Conservation (phyloP, 1,139 yeast genomes). For the Yarrowia galli region DNA sequence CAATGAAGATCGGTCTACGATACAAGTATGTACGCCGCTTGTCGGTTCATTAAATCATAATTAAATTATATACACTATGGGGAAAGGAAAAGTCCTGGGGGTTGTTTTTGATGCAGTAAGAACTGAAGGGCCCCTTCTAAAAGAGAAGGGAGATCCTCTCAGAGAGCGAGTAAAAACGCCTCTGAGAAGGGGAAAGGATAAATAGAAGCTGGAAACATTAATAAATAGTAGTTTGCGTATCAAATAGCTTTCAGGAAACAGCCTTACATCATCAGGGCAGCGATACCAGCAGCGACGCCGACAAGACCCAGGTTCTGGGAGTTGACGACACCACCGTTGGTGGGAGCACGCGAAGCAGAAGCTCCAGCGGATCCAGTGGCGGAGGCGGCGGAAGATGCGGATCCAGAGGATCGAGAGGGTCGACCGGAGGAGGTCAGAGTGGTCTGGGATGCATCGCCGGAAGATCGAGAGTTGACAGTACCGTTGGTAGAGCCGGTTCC, state of each 20-base stretch:
- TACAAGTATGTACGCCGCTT: not conserved
- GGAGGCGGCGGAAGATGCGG: constrained; percentile 40
- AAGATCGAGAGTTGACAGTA: constrained; percentile 40
- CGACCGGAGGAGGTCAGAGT: constrained; percentile 27
- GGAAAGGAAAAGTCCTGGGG: constrained; percentile 17
- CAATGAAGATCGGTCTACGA: too few species aligned
- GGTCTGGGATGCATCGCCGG: constrained; percentile 39
- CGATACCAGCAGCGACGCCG: constrained; percentile 36
- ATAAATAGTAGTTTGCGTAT: not conserved
- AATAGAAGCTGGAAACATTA: constrained; percentile 12
- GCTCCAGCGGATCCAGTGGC: constrained; percentile 40
- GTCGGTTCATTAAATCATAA: not conserved
- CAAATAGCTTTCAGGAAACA: not conserved
- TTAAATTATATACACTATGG: constrained; percentile 32
- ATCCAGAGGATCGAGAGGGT: constrained; percentile 39
- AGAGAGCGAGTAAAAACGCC: not conserved
- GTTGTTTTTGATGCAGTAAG: constrained; percentile 2
- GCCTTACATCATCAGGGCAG: constrained; percentile 38
- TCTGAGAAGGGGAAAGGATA: not conserved
- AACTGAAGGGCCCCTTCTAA: not conserved
- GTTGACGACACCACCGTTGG: constrained; percentile 34
- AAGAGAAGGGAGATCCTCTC: not conserved
- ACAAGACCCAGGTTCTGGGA: constrained; percentile 36
- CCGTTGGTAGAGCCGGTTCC: constrained; percentile 40
- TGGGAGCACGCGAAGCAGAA: constrained; percentile 36